Percentiles rank a stretch among this genome's conserved stretches.
Evolutionary conservation across 1,284 basidiomycete species (phyloP).

Genomic region (Puccinia hordei): DNA sequence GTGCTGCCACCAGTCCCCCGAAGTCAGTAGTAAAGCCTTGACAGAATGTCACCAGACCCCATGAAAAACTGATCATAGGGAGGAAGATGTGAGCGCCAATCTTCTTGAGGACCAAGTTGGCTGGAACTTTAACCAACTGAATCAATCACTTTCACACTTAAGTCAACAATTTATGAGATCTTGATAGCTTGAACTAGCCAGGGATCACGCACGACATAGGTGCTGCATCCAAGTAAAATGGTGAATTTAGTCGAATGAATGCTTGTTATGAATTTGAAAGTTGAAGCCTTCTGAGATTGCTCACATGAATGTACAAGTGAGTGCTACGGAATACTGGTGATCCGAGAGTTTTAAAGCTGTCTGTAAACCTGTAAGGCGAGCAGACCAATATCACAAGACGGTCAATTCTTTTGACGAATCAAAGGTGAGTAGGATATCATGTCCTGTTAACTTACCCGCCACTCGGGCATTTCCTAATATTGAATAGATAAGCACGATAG

Average conservation of each 20-base stretch:
- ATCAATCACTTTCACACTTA: not conserved
- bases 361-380: conserved; percentile 17
- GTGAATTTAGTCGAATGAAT: not conserved
- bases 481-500: not conserved
- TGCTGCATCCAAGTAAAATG: not conserved
- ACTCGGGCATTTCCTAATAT: conserved; percentile 49
- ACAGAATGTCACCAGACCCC: conserved; percentile 23
- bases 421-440: not conserved
- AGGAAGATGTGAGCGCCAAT: conserved; percentile 19
- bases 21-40: conserved; percentile 25
- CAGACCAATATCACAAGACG: not conserved
- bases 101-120: conserved; percentile 10
- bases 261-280: not conserved
- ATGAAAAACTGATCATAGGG: not conserved
- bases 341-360: conserved; percentile 12
- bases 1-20: not conserved
- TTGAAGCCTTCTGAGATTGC: not conserved
- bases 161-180: not conserved
- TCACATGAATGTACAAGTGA: conserved; percentile 32
- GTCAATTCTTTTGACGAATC: not conserved
- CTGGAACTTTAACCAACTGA: conserved; percentile 25
- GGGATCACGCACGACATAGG: conserved; percentile 19
- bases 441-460: conserved; percentile 23
- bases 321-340: conserved; percentile 41
- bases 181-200: not conserved